phyloP scores from a whole-genome alignment of 2,329 filamentous ascomycete species.

The Harringtonia aguacate region DNA sequence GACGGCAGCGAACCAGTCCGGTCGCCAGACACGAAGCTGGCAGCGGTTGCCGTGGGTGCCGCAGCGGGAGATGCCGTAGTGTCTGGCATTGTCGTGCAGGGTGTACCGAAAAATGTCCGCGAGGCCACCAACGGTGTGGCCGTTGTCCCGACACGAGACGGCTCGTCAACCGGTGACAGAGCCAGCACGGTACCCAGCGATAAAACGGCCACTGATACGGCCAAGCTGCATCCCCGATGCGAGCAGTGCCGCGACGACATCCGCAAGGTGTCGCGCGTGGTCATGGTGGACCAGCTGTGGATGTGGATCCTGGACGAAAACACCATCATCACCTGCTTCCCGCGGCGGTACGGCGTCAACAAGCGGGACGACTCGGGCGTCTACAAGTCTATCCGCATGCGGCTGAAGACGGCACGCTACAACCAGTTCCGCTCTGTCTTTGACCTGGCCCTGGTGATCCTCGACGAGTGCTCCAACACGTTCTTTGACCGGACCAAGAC shows the following conservation, averaged over 20 bases:
- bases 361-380: constrained; percentile 27
- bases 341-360: constrained; percentile 29
- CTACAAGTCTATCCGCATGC: constrained; percentile 26
- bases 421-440: constrained; percentile 24
- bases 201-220: neutral
- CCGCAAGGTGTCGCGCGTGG: constrained; percentile 15
- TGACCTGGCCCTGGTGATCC: constrained; percentile 30
- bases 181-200: too few species aligned
- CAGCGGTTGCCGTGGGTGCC: too few species aligned
- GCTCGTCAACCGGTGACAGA: too few species aligned
- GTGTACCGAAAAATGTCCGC: too few species aligned
- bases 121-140: too few species aligned
- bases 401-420: constrained; percentile 14
- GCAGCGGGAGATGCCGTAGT: too few species aligned
- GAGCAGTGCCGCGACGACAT: constrained; percentile 16
- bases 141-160: too few species aligned
- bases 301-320: constrained; percentile 20
- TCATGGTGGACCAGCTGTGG: constrained; percentile 24
- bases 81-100: too few species aligned
- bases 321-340: constrained; percentile 20
- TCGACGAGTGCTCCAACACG: constrained; percentile 27
- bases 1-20: too few species aligned
- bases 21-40: too few species aligned
- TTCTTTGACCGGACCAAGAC: constrained; percentile 23
- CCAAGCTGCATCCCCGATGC: constrained; percentile 8